A percentile compares a stretch with the other conserved stretches of the same genome.
phyloP scores from a whole-genome alignment of 306 rosid genomes.

The Inga laurina region DNA sequence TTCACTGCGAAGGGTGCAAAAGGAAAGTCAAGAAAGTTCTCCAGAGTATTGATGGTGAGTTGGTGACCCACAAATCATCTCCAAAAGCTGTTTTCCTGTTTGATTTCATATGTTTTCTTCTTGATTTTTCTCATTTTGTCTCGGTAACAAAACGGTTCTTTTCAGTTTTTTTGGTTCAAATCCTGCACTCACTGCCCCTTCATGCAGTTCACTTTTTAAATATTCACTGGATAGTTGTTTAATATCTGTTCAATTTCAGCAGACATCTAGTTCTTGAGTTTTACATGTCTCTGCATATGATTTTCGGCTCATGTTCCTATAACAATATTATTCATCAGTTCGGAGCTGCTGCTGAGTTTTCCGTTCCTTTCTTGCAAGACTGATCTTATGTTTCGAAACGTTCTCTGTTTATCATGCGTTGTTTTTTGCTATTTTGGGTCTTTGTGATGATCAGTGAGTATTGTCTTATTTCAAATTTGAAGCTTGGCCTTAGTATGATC shows the following conservation, averaged over 20 bases:
- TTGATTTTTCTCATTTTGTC: background rate
- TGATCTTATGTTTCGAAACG: background rate
- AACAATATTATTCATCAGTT: background rate
- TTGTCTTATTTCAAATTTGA: background rate
- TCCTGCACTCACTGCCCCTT: background rate
- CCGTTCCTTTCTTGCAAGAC: background rate
- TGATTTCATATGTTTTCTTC: background rate
- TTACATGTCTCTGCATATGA: background rate
- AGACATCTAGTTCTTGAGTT: background rate
- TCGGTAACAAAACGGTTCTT: background rate
- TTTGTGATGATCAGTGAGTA: background rate
- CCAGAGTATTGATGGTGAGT: slow-evolving; percentile 60
- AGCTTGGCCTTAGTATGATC: background rate
- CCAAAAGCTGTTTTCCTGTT: background rate
- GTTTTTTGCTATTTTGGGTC: background rate
- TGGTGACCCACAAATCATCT: background rate
- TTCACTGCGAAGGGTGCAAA: slow-evolving; percentile 85
- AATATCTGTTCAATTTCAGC: background rate
- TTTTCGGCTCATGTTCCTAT: background rate
- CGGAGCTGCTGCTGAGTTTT: background rate
- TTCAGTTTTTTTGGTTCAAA: background rate
- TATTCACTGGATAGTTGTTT: background rate
- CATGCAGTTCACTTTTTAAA: background rate
- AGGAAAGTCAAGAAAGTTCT: slow-evolving; percentile 61
- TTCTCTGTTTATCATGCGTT: background rate